Base-by-base conservation (phyloP, 139 green algal species). In the Tetratostichococcus sp. region DNA sequence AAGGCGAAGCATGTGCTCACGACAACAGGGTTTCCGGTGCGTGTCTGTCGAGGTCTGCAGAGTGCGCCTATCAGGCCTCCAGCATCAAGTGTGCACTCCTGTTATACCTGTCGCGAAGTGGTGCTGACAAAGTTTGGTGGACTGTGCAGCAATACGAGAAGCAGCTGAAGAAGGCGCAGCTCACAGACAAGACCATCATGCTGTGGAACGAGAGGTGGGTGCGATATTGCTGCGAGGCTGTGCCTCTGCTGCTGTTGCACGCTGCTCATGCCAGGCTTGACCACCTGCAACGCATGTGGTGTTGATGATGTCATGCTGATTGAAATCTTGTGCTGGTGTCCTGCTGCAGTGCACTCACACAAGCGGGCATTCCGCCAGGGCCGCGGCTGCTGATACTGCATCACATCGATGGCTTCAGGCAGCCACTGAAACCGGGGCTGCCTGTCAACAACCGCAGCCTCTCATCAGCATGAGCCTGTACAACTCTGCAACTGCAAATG, bases 361-460 rank as follows among this genome's bases (percentile, higher is more conserved):
- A 99, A 25, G 88, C 79, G 1, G 86, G 81, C 43, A 96, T 99
- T 65, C 95, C 95, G 2, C 79, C 95, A 2, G 95, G 95, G 4
- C 95, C 95, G 6, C 81, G 95, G 28, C 86, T 99, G 65, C 79
- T 97, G 14, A 98, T 99, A 73, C 80, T 99, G 59, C 84, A 96
- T 75, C 93, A 99, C 85, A 82, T 97, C 19, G 86, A 96, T 76
- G 76, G 72, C 23, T 95, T 92, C 86, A 77, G 85, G 30, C 62
- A 84, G 39, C 76, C 92, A 26, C 77, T 96, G 28, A 94, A 92
- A 72, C 91, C 91, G 4, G 87, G 87, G 26, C 75, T 95, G 77
- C 90, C 90, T 2, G 67, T 91, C 50, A 26, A 26, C 50, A 62
- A 17, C 2, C 50, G 26, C 14, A n/a, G 14, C 50, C 19, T 62